phyloP scores from a whole-genome alignment of 1,284 basidiomycete genomes.

The Cutaneotrichosporon sp. region DNA sequence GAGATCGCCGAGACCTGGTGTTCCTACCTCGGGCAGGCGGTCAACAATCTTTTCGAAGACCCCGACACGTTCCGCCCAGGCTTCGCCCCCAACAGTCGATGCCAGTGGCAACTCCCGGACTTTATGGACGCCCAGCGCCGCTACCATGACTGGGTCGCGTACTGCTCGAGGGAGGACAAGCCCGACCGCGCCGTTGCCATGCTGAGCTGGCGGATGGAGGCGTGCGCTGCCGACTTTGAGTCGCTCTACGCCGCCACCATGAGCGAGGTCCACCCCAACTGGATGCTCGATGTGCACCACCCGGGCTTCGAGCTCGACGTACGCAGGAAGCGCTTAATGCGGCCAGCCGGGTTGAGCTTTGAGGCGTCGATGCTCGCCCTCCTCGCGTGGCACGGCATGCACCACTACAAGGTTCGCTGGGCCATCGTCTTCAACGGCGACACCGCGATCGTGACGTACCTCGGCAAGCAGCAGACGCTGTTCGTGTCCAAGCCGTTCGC shows the following conservation, averaged over 20 bases:
- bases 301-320: constrained; percentile 11
- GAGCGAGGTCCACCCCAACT: neutral
- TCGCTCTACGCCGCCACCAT: neutral
- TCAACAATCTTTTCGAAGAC: neutral
- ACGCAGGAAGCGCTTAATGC: neutral
- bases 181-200: neutral
- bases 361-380: constrained; percentile 1
- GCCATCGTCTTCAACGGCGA: constrained; percentile 16
- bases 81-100: neutral
- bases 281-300: constrained; percentile 8
- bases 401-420: constrained; percentile 21
- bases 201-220: neutral
- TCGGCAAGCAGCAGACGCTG: constrained; percentile 17
- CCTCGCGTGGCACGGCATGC: constrained; percentile 17
- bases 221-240: neutral
- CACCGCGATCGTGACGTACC: constrained; percentile 15
- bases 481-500: constrained; percentile 11
- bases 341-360: neutral
- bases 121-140: neutral
- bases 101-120: neutral
- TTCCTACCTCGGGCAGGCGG: neutral
- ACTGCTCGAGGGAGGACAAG: neutral
- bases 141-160: constrained; percentile 4
- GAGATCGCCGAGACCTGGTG: neutral
- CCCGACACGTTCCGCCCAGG: neutral